These are phyloP conservation scores for Mrakia blollopis DNA, from an alignment of 768 basidiomycete genomes.

Conservation along the genomic window DNA sequence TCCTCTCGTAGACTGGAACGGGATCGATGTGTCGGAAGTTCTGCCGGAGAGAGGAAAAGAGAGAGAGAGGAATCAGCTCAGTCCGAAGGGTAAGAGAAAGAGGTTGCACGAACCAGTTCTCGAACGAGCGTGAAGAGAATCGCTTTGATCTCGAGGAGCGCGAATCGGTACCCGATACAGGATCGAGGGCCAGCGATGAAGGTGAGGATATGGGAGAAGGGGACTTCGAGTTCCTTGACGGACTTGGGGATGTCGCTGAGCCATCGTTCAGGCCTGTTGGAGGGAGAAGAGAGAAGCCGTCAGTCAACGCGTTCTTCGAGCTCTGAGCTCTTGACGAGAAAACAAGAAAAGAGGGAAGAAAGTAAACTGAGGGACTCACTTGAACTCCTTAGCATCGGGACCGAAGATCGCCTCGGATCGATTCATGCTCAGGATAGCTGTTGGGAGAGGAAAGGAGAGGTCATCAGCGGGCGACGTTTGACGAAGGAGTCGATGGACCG, in stretches of 20 bases:
- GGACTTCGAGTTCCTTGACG: slow-evolving; percentile 19
- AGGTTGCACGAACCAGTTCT: background rate
- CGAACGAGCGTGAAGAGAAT: slow-evolving; percentile 12
- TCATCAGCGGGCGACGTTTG: background rate
- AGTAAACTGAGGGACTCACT: slow-evolving; percentile 54
- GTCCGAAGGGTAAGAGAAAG: background rate
- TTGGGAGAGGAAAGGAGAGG: background rate
- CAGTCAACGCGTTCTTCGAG: no score
- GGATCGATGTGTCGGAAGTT: slow-evolving; percentile 16
- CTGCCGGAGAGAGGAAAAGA: background rate
- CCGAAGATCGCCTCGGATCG: slow-evolving; percentile 75
- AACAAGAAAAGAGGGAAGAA: background rate
- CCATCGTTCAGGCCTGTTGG: slow-evolving; percentile 29
- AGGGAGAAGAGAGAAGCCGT: no score
- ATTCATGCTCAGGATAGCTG: slow-evolving; percentile 50
- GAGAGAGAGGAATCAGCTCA: background rate
- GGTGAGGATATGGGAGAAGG: slow-evolving; percentile 21
- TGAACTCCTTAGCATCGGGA: slow-evolving; percentile 71
- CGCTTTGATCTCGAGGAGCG: slow-evolving; percentile 31
- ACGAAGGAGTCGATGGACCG: background rate
- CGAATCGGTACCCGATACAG: slow-evolving; percentile 30
- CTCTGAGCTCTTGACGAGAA: background rate
- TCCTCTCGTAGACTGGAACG: slow-evolving; percentile 17
- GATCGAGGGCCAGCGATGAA: slow-evolving; percentile 29
- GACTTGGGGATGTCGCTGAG: background rate